Conservation (phyloP, 169 alveolate genomes). For the Plasmodium gaboni region DNA sequence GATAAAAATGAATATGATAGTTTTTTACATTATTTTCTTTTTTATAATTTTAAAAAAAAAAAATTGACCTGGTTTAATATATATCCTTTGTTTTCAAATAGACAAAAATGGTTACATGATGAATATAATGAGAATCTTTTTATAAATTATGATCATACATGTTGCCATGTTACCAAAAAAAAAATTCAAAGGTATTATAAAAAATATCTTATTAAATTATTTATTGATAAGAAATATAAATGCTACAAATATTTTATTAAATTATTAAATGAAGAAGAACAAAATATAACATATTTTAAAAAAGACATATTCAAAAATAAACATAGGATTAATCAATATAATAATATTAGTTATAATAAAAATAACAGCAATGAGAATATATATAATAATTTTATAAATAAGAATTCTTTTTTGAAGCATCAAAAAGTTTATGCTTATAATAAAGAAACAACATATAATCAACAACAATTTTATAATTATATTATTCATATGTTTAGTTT, state of each 20-base stretch:
- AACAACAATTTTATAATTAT: not conserved
- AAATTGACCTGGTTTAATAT: not conserved
- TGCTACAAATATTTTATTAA: not conserved
- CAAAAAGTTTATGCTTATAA: too few species aligned
- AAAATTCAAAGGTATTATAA: slow-evolving; percentile 8
- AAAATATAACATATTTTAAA: not conserved
- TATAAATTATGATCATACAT: not conserved
- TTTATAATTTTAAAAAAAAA: not conserved
- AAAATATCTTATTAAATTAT: not conserved
- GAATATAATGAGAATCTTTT: not conserved
- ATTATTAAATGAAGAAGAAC: not conserved
- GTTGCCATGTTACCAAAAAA: not conserved
- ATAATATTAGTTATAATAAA: too few species aligned
- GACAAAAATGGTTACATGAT: not conserved
- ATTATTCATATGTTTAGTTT: not conserved
- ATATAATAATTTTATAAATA: too few species aligned
- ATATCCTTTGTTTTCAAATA: too few species aligned
- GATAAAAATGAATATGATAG: not conserved
- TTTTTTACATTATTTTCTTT: slow-evolving; percentile 6
- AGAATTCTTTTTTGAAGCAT: too few species aligned
- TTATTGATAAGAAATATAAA: not conserved
- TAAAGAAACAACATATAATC: not conserved
- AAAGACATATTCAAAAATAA: not conserved
- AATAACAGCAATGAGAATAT: too few species aligned
- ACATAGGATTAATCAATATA: too few species aligned